Evolutionary conservation across 2,329 filamentous ascomycete genomes (phyloP).

Genomic region (Zymoseptoria passerinii): DNA sequence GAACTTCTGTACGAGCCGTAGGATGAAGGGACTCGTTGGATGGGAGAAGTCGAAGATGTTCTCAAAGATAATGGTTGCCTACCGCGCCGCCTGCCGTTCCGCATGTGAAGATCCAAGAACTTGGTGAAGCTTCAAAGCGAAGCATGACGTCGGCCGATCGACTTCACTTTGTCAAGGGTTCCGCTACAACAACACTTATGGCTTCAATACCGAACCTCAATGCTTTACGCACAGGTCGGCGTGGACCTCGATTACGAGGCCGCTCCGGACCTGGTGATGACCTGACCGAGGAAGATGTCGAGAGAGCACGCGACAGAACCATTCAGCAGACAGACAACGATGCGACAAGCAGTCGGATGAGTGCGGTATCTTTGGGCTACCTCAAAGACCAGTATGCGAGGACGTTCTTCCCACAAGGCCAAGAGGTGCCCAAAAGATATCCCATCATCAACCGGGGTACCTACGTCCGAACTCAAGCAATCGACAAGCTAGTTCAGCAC

Average conservation of each 20-base stretch:
- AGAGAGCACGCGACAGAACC: conserved; percentile 54
- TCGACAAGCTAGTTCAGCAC: conserved; percentile 65
- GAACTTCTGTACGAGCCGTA: background rate
- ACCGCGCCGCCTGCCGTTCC: background rate
- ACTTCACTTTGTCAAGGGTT: conserved; percentile 1
- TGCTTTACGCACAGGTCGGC: conserved; percentile 47
- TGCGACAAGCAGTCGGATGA: conserved; percentile 79
- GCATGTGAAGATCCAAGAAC: background rate
- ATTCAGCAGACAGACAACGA: conserved; percentile 89
- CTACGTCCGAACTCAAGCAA: conserved; percentile 78
- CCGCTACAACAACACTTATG: conserved; percentile 14
- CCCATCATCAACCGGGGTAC: conserved; percentile 96
- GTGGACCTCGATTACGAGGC: conserved; percentile 40
- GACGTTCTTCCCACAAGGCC: conserved; percentile 50
- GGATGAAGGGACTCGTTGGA: background rate
- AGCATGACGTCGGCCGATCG: conserved; percentile 1
- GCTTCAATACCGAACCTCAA: conserved; percentile 65
- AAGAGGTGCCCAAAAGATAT: conserved; percentile 54
- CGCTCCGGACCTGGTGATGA: conserved; percentile 19
- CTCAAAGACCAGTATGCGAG: conserved; percentile 71
- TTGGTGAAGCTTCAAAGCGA: background rate
- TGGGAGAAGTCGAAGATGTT: background rate
- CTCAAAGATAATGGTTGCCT: background rate
- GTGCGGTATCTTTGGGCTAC: conserved; percentile 79
- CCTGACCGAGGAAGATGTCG: conserved; percentile 24